Conservation (phyloP, 306 rosid species). For the Nissolia schottii region DNA sequence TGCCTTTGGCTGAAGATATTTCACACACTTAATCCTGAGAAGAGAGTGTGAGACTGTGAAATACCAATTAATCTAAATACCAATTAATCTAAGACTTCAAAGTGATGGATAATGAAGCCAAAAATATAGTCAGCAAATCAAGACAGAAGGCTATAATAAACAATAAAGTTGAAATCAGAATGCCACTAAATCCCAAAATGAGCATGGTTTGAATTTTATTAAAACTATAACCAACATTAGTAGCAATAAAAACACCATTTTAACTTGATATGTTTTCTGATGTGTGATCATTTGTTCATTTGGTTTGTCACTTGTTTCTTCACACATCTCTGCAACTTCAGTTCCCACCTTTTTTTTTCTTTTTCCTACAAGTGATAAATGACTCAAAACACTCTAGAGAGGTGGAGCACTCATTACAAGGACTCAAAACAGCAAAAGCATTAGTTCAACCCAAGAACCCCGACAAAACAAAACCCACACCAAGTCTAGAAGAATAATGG, state of each 20-base stretch:
- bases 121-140: background rate
- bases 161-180: background rate
- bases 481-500: too few species aligned
- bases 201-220: background rate
- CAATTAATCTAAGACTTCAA: background rate
- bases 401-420: too few species aligned
- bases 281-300: background rate
- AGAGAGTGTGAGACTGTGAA: background rate
- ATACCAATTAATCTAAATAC: background rate
- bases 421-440: too few species aligned
- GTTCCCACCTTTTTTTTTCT: background rate
- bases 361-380: background rate
- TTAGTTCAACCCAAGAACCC: too few species aligned
- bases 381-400: too few species aligned
- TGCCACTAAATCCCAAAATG: background rate
- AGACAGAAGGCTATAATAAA: background rate
- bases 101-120: constrained; percentile 8
- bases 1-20: constrained; percentile 8
- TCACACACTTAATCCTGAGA: background rate
- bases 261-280: background rate
- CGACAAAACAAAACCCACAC: background rate
- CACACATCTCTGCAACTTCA: background rate
- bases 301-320: background rate
- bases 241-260: background rate
- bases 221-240: background rate